phyloP scores from a whole-genome alignment of 441 rosid species.

The Populus tomentosa region DNA sequence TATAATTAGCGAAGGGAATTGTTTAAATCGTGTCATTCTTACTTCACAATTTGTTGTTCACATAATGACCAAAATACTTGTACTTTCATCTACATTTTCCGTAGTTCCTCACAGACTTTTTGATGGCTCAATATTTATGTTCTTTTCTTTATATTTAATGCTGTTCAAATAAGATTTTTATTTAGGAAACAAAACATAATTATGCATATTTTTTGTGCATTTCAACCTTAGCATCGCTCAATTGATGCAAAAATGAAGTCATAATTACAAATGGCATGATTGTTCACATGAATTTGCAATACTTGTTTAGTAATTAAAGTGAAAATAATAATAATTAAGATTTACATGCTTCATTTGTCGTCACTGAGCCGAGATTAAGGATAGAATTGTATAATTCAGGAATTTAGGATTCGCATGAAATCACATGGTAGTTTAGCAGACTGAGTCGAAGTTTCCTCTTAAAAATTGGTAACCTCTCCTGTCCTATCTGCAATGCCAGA shows the following conservation, averaged over 20 bases:
- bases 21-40: not conserved
- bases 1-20: not conserved
- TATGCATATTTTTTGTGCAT: not conserved
- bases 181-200: no score
- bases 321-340: not conserved
- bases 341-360: not conserved
- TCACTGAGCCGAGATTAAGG: not conserved
- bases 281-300: not conserved
- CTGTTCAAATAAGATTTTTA: no score
- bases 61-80: no score
- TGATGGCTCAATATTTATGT: no score
- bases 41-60: not conserved
- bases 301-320: slow-evolving; percentile 24
- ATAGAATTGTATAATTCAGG: not conserved
- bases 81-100: no score
- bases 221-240: not conserved
- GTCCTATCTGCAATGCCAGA: not conserved
- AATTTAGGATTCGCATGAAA: not conserved
- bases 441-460: not conserved
- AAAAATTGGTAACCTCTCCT: not conserved
- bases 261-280: not conserved
- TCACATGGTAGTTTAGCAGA: not conserved
- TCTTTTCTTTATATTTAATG: no score
- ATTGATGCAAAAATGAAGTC: not conserved
- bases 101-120: no score